Evolutionary conservation across 1,284 basidiomycete genomes (phyloP).

Genomic region (Boletus semigastroideus): DNA sequence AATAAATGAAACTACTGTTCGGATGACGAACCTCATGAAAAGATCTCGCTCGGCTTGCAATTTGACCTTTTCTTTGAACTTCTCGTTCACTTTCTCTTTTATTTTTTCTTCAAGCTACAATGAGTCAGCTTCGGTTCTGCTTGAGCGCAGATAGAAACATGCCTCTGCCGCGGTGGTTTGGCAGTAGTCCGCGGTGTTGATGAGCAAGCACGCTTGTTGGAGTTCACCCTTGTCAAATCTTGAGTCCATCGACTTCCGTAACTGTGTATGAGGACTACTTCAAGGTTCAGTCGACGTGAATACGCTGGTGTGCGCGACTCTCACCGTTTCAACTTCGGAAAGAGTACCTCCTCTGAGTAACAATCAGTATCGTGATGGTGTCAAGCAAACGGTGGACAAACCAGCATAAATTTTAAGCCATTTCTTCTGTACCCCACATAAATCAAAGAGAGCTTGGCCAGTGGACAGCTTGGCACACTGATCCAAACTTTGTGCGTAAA

Average conservation of each 20-base stretch:
- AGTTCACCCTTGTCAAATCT: conserved; percentile 74
- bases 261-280: conserved; percentile 39
- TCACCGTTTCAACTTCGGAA: conserved; percentile 69
- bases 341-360: conserved; percentile 75
- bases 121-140: not conserved
- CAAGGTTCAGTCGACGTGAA: not conserved
- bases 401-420: conserved; percentile 94
- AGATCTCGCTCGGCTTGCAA: conserved; percentile 86
- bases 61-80: conserved; percentile 76
- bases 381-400: conserved; percentile 36
- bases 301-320: not conserved
- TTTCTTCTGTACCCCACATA: conserved; percentile 83
- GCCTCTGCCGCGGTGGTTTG: conserved; percentile 88
- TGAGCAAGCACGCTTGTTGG: conserved; percentile 78
- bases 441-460: conserved; percentile 76
- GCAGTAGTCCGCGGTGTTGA: conserved; percentile 99
- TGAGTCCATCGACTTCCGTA: conserved; percentile 73
- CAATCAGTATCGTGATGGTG: not conserved
- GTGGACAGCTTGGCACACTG: conserved; percentile 89
- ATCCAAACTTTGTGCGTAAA: conserved; percentile 94
- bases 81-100: conserved; percentile 74
- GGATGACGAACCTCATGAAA: conserved; percentile 71
- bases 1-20: conserved; percentile 4
- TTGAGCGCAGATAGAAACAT: conserved; percentile 9
- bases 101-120: conserved; percentile 88